Percentiles rank a stretch among this genome's conserved stretches.
Evolutionary conservation across 2,329 filamentous ascomycete genomes (phyloP).

Genomic region (Blumeria hordei): DNA sequence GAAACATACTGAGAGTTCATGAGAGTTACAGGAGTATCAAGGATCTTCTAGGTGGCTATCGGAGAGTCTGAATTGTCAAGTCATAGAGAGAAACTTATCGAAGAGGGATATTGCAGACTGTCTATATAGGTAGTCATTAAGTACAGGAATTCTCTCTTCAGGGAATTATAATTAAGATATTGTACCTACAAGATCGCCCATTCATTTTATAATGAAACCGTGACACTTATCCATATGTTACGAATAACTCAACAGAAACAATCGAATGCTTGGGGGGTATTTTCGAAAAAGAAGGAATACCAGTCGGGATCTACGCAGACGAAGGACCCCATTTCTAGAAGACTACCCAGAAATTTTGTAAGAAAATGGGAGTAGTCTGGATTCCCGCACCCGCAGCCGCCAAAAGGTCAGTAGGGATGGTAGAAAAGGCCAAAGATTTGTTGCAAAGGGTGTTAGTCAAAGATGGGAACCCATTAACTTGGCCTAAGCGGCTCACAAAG

Average conservation of each 20-base stretch:
- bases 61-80: too few relatives aligned
- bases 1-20: too few relatives aligned
- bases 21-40: too few relatives aligned
- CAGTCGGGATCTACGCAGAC: neutral
- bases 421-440: conserved; percentile 2
- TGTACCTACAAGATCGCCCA: too few relatives aligned
- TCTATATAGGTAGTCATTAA: too few relatives aligned
- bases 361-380: neutral
- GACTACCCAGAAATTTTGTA: neutral
- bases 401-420: neutral
- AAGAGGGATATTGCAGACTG: too few relatives aligned
- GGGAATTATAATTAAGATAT: too few relatives aligned
- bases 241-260: neutral
- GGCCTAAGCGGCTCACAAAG: neutral
- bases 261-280: neutral
- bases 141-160: too few relatives aligned
- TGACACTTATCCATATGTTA: neutral
- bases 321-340: neutral
- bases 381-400: neutral
- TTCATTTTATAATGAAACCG: too few relatives aligned
- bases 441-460: neutral
- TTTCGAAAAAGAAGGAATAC: neutral
- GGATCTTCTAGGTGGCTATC: too few relatives aligned
- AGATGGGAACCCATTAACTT: neutral
- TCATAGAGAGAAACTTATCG: too few relatives aligned